Percentiles rank a stretch among this genome's conserved stretches.
Conservation (phyloP, 2,329 filamentous ascomycete species). For the Paecilomyces formosus region DNA sequence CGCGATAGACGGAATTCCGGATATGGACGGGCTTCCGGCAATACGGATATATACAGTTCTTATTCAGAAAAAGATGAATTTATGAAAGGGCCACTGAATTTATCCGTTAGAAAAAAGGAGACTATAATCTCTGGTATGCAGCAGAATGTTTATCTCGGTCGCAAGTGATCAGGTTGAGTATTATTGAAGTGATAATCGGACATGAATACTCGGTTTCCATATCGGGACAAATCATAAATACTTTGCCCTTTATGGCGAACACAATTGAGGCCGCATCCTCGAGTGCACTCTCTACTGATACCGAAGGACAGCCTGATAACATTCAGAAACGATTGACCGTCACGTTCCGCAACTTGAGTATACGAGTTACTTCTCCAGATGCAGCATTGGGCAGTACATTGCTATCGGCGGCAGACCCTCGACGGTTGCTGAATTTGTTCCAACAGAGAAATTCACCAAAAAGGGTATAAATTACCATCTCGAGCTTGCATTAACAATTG, state of each 20-base stretch:
- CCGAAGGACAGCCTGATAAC: background rate
- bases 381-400: conserved; percentile 28
- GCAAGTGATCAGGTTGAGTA: background rate
- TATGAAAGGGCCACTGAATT: background rate
- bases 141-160: background rate
- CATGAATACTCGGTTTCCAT: background rate
- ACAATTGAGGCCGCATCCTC: background rate
- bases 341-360: conserved; percentile 27
- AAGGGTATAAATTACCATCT: conserved; percentile 15
- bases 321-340: conserved; percentile 26
- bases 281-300: background rate
- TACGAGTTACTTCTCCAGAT: conserved; percentile 28
- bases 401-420: conserved; percentile 23
- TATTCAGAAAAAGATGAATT: background rate
- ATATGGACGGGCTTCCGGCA: background rate
- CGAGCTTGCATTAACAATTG: background rate
- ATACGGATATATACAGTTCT: background rate
- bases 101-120: background rate
- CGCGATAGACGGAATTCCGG: background rate
- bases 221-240: conserved; percentile 8
- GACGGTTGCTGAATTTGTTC: conserved; percentile 17
- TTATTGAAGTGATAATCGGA: background rate
- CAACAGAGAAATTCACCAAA: conserved; percentile 13
- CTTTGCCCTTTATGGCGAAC: conserved; percentile 10
- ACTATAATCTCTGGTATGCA: background rate